Conservation (phyloP, 768 basidiomycete species). For the Lactarius tabidus region DNA sequence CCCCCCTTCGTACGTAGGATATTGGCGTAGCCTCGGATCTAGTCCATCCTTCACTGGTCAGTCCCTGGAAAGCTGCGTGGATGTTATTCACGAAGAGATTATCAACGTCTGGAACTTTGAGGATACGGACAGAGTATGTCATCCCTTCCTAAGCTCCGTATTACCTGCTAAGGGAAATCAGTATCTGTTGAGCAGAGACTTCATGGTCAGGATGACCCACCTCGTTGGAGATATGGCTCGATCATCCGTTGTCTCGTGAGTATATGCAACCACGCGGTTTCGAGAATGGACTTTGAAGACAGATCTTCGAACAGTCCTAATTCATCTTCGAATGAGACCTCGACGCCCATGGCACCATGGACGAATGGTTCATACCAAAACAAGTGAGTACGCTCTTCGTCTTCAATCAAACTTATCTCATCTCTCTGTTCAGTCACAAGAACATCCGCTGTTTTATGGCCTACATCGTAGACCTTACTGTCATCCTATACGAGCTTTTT, state of each 20-base stretch:
- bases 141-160: background rate
- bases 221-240: background rate
- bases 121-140: background rate
- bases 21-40: slow-evolving; percentile 14
- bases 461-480: slow-evolving; percentile 17
- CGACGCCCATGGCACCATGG: background rate
- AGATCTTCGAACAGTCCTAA: background rate
- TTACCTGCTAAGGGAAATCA: background rate
- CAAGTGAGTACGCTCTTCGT: background rate
- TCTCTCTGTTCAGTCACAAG: background rate
- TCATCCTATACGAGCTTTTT: background rate
- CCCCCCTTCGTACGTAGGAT: background rate
- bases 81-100: slow-evolving; percentile 6
- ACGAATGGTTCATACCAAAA: background rate
- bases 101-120: background rate
- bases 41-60: background rate
- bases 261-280: background rate
- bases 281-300: background rate
- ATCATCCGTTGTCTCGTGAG: background rate
- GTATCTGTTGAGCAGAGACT: slow-evolving; percentile 6
- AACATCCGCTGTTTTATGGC: slow-evolving; percentile 6
- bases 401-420: background rate
- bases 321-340: background rate
- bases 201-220: background rate
- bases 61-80: background rate